These are phyloP conservation scores for Solanum virginianum DNA, from an alignment of 257 asterid genomes.

Conservation along the genomic window DNA sequence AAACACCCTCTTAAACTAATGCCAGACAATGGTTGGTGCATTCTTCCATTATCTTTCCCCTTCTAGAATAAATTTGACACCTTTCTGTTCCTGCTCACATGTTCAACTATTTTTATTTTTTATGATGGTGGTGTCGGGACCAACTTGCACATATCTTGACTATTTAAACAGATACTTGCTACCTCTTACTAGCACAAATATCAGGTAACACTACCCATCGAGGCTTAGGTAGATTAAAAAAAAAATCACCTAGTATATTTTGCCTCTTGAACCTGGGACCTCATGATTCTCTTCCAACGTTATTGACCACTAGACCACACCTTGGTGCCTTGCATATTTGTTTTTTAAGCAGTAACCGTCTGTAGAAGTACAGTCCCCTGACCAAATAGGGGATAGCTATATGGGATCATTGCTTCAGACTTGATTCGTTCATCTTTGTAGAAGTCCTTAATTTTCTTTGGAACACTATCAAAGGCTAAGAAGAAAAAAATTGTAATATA, in stretches of 20 bases:
- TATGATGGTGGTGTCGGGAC: neutral
- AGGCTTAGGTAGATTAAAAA: neutral
- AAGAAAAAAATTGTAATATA: neutral
- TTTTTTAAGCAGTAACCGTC: neutral
- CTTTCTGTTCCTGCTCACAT: neutral
- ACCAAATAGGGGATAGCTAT: neutral
- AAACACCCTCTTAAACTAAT: neutral
- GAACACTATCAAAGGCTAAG: neutral
- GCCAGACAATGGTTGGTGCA: constrained; percentile 48
- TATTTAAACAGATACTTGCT: neutral
- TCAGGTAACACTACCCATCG: neutral
- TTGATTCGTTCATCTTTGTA: neutral
- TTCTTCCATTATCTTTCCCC: constrained; percentile 9
- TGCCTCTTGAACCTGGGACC: neutral
- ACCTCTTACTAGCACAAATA: neutral
- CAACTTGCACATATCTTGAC: neutral
- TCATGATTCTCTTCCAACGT: neutral
- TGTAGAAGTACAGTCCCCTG: neutral
- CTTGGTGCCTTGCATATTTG: neutral
- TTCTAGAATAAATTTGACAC: neutral
- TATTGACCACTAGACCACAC: neutral
- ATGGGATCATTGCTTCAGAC: neutral
- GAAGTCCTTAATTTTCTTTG: neutral
- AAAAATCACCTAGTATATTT: neutral
- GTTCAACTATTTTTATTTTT: neutral